Conservation (phyloP, 192 early-diverging fungal species). For the Rhizophagus clarus region DNA sequence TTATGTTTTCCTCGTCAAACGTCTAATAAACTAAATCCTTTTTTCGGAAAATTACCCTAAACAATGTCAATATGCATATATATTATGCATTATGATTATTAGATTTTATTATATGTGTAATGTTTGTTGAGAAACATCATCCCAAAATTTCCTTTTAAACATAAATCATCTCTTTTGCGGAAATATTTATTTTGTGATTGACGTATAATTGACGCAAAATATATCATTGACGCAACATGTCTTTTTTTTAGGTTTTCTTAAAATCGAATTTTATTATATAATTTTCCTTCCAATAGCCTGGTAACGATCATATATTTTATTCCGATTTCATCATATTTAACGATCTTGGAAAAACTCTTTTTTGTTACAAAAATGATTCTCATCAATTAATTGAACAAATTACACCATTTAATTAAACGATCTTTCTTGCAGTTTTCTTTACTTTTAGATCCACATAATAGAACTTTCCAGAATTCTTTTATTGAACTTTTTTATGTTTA, state of each 20-base stretch:
- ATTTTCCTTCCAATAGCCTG: too few species aligned
- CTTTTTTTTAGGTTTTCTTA: too few species aligned
- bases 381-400: neutral
- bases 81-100: too few species aligned
- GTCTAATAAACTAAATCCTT: too few species aligned
- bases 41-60: neutral
- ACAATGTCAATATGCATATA: neutral
- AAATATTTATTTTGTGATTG: neutral
- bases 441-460: neutral
- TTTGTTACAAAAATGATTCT: too few species aligned
- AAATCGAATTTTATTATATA: neutral
- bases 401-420: neutral
- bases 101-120: neutral
- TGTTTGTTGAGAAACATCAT: neutral
- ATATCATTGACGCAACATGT: too few species aligned
- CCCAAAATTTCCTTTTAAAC: neutral
- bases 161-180: neutral
- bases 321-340: too few species aligned
- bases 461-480: neutral
- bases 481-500: too few species aligned
- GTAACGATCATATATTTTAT: too few species aligned
- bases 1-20: too few species aligned
- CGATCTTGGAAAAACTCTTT: too few species aligned
- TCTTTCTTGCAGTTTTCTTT: neutral
- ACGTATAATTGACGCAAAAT: neutral